A percentile compares a stretch with the other conserved stretches of the same genome.
These are phyloP conservation scores for Eucalyptus tenuipes DNA, from an alignment of 345 rosid genomes.

Conservation along the genomic window DNA sequence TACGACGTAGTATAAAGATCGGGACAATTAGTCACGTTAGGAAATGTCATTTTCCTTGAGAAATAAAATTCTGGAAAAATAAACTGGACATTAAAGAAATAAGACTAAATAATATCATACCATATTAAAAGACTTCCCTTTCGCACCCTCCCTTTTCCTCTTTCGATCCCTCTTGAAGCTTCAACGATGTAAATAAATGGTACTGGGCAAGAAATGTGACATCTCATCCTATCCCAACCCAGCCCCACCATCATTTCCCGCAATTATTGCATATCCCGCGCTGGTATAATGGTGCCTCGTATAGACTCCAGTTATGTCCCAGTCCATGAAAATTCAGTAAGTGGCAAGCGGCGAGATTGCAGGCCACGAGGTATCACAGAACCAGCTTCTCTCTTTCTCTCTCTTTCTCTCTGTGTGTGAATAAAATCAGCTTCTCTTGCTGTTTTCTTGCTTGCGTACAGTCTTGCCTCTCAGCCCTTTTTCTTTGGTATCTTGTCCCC, in stretches of 20 bases:
- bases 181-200: neutral
- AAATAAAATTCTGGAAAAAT: neutral
- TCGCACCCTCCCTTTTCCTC: neutral
- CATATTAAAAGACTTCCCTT: neutral
- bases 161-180: neutral
- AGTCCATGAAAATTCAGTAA: neutral
- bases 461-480: neutral
- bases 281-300: neutral
- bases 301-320: neutral
- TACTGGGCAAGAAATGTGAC: neutral
- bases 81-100: neutral
- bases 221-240: neutral
- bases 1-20: neutral
- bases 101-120: neutral
- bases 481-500: neutral
- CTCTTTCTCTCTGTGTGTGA: neutral
- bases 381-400: neutral
- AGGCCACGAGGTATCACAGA: neutral
- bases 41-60: neutral
- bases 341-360: neutral
- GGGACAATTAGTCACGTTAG: neutral
- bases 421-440: neutral
- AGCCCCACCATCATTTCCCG: neutral
- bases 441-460: neutral
- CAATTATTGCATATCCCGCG: neutral